phyloP scores from a whole-genome alignment of 257 asterid species.

The Nicotiana benthamiana region DNA sequence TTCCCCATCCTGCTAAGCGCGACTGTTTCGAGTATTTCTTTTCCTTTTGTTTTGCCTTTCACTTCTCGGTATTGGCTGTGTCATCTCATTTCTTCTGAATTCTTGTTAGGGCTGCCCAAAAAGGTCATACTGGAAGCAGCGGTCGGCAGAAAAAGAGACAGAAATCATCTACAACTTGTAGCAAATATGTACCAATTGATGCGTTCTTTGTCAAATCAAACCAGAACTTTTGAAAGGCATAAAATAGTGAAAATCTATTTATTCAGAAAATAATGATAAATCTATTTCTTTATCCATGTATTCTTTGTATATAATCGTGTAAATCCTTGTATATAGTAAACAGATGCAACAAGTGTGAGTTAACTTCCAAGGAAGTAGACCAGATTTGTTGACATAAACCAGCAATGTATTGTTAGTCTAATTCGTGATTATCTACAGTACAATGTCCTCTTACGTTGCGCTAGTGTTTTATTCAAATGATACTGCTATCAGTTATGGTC shows the following conservation, averaged over 20 bases:
- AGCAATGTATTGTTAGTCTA: not conserved
- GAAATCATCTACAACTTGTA: constrained; percentile 38
- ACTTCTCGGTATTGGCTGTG: not conserved
- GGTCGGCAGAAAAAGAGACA: constrained; percentile 51
- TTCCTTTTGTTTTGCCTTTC: not conserved
- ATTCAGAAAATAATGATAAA: not conserved
- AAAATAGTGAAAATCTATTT: not conserved
- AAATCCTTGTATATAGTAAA: not conserved
- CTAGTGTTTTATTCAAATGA: not conserved
- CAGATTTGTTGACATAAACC: not conserved
- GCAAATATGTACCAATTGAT: constrained; percentile 73
- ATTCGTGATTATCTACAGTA: not conserved
- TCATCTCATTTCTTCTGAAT: not conserved
- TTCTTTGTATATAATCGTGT: not conserved
- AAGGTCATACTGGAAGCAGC: constrained; percentile 27
- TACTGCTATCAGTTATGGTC: not conserved
- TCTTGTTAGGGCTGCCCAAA: constrained; percentile 32
- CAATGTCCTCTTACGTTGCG: not conserved
- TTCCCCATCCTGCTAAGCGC: not conserved
- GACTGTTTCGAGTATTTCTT: not conserved
- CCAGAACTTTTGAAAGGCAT: constrained; percentile 32
- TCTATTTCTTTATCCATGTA: not conserved
- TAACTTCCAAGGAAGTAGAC: not conserved
- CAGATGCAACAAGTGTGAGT: not conserved
- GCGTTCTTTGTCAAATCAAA: constrained; percentile 51